phyloP scores from a whole-genome alignment of 2,329 filamentous ascomycete genomes.

The Cyphellophora europaea region DNA sequence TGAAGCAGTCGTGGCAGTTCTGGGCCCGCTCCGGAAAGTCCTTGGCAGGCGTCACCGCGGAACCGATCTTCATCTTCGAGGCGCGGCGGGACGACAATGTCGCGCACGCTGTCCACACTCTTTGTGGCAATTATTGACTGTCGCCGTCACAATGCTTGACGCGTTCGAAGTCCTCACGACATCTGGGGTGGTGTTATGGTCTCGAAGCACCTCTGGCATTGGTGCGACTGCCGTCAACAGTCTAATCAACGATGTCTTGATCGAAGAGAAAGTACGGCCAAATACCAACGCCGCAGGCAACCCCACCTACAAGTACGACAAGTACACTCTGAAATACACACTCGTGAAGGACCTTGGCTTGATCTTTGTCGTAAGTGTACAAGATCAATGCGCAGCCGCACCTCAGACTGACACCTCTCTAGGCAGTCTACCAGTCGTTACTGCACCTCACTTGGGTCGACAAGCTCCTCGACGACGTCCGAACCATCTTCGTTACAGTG shows the following conservation, averaged over 20 bases:
- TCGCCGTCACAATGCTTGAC: conserved; percentile 64
- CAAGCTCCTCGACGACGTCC: conserved; percentile 89
- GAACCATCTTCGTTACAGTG: conserved; percentile 79
- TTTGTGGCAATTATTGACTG: too few relatives aligned
- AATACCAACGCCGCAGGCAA: conserved; percentile 53
- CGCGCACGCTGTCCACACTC: too few relatives aligned
- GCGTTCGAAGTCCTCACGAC: conserved; percentile 94
- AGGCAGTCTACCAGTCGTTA: conserved; percentile 95
- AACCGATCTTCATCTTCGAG: too few relatives aligned
- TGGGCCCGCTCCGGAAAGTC: too few relatives aligned
- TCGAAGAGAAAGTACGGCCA: conserved; percentile 73
- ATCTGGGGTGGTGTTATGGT: conserved; percentile 95
- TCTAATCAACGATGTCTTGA: conserved; percentile 94
- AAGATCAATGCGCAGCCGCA: conserved; percentile 7
- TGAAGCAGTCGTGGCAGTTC: too few relatives aligned
- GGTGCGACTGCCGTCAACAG: conserved; percentile 80
- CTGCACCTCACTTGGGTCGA: conserved; percentile 96
- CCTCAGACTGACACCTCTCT: conserved; percentile 11
- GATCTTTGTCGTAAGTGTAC: conserved; percentile 73
- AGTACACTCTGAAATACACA: conserved; percentile 92
- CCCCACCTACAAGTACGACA: conserved; percentile 76
- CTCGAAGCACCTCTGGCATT: conserved; percentile 70
- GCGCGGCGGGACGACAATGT: too few relatives aligned
- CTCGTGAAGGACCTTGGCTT: conserved; percentile 84
- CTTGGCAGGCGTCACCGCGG: too few relatives aligned